Percentiles rank a stretch among this genome's conserved stretches.
phyloP scores from a whole-genome alignment of 23 red algal genomes.

The Cyanidiococcus yangmingshanensis region DNA sequence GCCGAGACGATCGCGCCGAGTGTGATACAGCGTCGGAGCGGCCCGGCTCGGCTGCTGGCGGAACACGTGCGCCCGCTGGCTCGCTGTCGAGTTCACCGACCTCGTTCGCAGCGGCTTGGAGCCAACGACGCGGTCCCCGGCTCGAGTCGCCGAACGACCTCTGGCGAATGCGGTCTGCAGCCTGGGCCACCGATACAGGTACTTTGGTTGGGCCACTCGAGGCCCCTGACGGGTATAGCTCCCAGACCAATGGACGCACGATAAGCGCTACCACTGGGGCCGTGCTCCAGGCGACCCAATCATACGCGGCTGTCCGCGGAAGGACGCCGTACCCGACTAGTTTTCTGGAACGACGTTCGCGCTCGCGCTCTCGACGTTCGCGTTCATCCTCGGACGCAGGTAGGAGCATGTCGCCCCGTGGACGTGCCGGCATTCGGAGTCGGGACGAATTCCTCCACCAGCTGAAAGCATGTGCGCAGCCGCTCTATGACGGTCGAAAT shows the following conservation, averaged over 20 bases:
- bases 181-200: not conserved
- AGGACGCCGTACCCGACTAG: not conserved
- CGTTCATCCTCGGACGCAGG: conserved; percentile 13
- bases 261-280: not conserved
- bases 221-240: not conserved
- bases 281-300: not conserved
- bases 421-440: not conserved
- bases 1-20: not conserved
- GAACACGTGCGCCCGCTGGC: not conserved
- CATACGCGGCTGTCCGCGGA: not conserved
- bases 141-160: not conserved
- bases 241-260: not conserved
- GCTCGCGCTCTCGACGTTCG: conserved; percentile 7
- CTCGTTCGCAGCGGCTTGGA: not conserved
- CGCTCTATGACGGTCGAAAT: not conserved
- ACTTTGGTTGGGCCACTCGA: not conserved
- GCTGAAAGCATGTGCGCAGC: not conserved
- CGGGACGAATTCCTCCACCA: conserved; percentile 1
- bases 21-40: not conserved
- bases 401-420: not conserved
- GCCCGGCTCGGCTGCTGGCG: not conserved
- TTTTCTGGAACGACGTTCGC: not conserved
- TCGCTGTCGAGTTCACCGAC: not conserved
- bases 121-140: not conserved
- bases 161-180: not conserved